These are phyloP conservation scores for Aspergillus olivimuriae DNA, from an alignment of 495 filamentous ascomycete species.

Conservation along the genomic window DNA sequence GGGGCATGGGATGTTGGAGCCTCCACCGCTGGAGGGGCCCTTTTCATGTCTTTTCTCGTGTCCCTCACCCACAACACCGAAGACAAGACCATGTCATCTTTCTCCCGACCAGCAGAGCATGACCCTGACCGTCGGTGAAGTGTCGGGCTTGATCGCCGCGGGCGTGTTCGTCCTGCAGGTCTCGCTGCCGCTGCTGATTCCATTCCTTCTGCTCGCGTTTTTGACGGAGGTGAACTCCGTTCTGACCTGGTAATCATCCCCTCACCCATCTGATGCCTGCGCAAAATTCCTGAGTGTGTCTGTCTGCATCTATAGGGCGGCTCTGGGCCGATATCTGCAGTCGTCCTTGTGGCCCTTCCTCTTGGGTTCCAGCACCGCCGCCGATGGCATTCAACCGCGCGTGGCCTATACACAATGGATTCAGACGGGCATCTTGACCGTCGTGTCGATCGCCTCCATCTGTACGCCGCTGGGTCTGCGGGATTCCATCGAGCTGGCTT, in stretches of 20 bases:
- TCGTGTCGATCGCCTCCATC: conserved; percentile 16
- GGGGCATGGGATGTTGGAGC: no score
- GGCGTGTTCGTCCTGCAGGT: conserved; percentile 6
- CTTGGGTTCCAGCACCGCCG: conserved; percentile 17
- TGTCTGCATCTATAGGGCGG: conserved; percentile 5
- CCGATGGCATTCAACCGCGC: conserved; percentile 4
- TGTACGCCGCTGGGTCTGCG: conserved; percentile 29
- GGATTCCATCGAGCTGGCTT: conserved; percentile 9
- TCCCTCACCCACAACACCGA: no score
- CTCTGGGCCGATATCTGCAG: conserved; percentile 17
- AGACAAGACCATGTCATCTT: no score
- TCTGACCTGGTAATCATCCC: conserved; percentile 2
- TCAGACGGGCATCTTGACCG: conserved; percentile 3
- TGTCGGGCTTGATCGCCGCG: conserved; percentile 12
- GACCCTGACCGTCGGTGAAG: conserved; percentile 9
- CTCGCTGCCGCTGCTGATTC: conserved; percentile 6
- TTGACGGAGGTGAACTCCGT: conserved; percentile 3
- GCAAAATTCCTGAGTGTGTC: neutral
- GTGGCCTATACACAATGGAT: conserved; percentile 6
- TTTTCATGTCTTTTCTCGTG: no score
- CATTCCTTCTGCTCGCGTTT: conserved; percentile 6
- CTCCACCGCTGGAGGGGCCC: no score
- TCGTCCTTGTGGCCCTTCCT: conserved; percentile 21
- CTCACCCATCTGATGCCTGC: no score
- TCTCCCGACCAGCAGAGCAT: neutral